Conservation (phyloP, 2,329 filamentous ascomycete species). For the Exserohilum turcica region DNA sequence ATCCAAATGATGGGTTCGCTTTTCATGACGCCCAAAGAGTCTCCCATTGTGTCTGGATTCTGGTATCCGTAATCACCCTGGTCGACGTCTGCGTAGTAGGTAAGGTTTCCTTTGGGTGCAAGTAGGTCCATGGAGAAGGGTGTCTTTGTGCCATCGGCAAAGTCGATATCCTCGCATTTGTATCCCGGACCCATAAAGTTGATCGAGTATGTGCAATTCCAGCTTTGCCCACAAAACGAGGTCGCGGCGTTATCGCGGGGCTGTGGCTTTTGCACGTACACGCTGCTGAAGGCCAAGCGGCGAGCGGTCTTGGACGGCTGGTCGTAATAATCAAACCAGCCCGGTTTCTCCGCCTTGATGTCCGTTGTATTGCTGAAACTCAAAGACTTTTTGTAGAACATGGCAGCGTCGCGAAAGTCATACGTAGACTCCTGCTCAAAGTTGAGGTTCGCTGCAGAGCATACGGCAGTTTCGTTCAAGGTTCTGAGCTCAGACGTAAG, state of each 20-base stretch:
- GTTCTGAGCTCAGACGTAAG: constrained; percentile 40
- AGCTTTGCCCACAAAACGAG: constrained; percentile 39
- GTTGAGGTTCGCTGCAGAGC: constrained; percentile 39
- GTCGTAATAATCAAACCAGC: constrained; percentile 47
- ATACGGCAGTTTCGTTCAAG: constrained; percentile 21
- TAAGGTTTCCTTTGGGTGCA: constrained; percentile 39
- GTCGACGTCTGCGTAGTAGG: constrained; percentile 41
- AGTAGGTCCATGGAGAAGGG: constrained; percentile 40
- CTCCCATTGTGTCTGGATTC: constrained; percentile 32
- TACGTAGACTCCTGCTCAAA: constrained; percentile 39
- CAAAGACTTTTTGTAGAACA: constrained; percentile 29
- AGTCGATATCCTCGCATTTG: constrained; percentile 39
- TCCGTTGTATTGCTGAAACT: constrained; percentile 47
- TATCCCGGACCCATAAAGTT: constrained; percentile 46
- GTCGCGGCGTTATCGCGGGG: constrained; percentile 28
- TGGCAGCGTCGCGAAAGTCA: constrained; percentile 36
- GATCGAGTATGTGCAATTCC: constrained; percentile 46
- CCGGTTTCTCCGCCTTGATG: constrained; percentile 19
- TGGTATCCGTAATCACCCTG: constrained; percentile 39
- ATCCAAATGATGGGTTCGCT: constrained; percentile 46
- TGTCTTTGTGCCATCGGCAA: constrained; percentile 16
- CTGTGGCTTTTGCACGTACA: constrained; percentile 42
- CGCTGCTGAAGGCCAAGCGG: constrained; percentile 38
- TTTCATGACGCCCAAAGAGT: constrained; percentile 39
- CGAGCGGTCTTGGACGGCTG: constrained; percentile 44